Conservation (phyloP, 2,329 filamentous ascomycete genomes). For the Dendryphion nanum region DNA sequence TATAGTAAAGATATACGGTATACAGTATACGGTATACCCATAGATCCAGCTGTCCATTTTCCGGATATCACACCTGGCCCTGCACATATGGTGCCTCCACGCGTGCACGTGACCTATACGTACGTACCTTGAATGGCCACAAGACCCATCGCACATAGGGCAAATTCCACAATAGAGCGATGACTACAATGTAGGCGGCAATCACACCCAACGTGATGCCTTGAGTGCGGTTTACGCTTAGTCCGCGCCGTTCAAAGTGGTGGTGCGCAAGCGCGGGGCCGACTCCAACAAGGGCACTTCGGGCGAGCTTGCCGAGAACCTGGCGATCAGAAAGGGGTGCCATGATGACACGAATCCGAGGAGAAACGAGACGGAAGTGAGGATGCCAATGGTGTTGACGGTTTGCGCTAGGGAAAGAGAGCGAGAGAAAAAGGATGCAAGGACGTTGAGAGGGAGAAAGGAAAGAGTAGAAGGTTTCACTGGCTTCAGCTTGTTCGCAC, state of each 20-base stretch:
- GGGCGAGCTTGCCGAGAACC: conserved; percentile 18
- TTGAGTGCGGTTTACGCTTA: conserved; percentile 67
- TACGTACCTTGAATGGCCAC: conserved; percentile 74
- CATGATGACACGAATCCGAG: conserved; percentile 13
- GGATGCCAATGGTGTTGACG: too few species aligned
- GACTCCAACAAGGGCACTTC: conserved; percentile 23
- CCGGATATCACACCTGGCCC: too few species aligned
- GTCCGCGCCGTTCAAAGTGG: conserved; percentile 50
- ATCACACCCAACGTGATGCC: conserved; percentile 70
- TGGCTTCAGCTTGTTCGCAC: too few species aligned
- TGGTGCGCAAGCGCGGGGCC: conserved; percentile 28
- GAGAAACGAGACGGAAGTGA: too few species aligned
- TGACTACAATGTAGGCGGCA: conserved; percentile 68
- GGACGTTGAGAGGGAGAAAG: too few species aligned
- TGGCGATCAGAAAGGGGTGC: conserved; percentile 11
- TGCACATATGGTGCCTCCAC: too few species aligned
- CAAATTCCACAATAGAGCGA: conserved; percentile 76
- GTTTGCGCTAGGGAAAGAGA: too few species aligned
- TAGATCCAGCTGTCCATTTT: too few species aligned
- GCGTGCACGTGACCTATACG: not conserved
- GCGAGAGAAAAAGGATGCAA: too few species aligned
- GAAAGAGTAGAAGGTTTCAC: too few species aligned
- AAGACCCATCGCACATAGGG: conserved; percentile 72
- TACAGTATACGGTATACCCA: too few species aligned
- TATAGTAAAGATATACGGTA: too few species aligned